Percentiles rank a stretch among this genome's conserved stretches.
Conservation (phyloP, 768 basidiomycete species). For the Lactarius vividus region DNA sequence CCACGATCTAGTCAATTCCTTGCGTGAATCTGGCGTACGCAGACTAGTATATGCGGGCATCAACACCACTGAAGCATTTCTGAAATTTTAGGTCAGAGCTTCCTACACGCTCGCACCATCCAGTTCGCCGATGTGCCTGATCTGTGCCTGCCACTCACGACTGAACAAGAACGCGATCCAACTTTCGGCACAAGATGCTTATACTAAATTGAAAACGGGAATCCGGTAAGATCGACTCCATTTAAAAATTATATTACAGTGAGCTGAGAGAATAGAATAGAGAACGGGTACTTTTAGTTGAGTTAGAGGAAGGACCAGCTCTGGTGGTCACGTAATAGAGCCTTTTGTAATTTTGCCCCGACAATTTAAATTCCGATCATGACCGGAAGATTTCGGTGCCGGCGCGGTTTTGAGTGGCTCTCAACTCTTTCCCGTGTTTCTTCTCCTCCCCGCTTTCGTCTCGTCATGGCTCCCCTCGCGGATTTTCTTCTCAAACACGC, state of each 20-base stretch:
- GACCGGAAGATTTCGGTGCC: not conserved
- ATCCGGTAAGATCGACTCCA: slow-evolving; percentile 38
- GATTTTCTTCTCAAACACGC: slow-evolving; percentile 61
- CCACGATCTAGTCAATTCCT: slow-evolving; percentile 57
- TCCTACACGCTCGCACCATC: slow-evolving; percentile 64
- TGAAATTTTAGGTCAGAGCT: slow-evolving; percentile 49
- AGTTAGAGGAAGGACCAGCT: slow-evolving; percentile 51
- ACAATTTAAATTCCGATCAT: slow-evolving; percentile 15
- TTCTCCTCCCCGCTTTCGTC: slow-evolving; percentile 19
- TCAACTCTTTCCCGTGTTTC: slow-evolving; percentile 12
- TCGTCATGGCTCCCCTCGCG: slow-evolving; percentile 67
- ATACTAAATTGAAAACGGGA: slow-evolving; percentile 44
- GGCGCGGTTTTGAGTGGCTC: slow-evolving; percentile 17
- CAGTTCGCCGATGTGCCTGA: slow-evolving; percentile 55
- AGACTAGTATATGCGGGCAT: slow-evolving; percentile 5
- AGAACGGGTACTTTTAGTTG: slow-evolving; percentile 49
- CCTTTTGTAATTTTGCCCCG: slow-evolving; percentile 1
- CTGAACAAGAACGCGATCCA: slow-evolving; percentile 43
- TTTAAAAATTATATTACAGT: not conserved
- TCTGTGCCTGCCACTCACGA: slow-evolving; percentile 51
- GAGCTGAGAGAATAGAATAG: slow-evolving; percentile 32
- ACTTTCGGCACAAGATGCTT: slow-evolving; percentile 43
- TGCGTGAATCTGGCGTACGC: slow-evolving; percentile 60
- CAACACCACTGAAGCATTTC: slow-evolving; percentile 10
- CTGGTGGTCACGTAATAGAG: slow-evolving; percentile 48